A percentile compares a stretch with the other conserved stretches of the same genome.
phyloP scores from a whole-genome alignment of 176 grass and related monocot species.

The bread wheat (Triticum aestivum) region IWGSC_CS_RefSeq_v2.1 NC_057805.1:443124521-443125020 shows the following conservation, averaged over 20 bases:
- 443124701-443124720: neutral
- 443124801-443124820: neutral
- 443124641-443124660: slow-evolving; percentile 1
- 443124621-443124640: slow-evolving; percentile 81
- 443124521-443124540: slow-evolving; percentile 92
- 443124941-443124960: neutral
- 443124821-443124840: neutral
- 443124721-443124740: neutral
- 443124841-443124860: neutral
- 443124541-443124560: slow-evolving; percentile 86
- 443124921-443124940: neutral
- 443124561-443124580: slow-evolving; percentile 58
- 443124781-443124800: neutral
- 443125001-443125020: neutral
- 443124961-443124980: neutral
- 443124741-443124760: neutral
- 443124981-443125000: neutral
- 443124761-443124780: neutral
- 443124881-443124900: neutral
- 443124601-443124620: slow-evolving; percentile 90
- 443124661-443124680: neutral
- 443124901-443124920: neutral
- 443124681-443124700: neutral
- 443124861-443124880: neutral
- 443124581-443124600: slow-evolving; percentile 67